phyloP scores from a whole-genome alignment of 2,329 filamentous ascomycete species.

The Ophidiomyces ophidiicola region DNA sequence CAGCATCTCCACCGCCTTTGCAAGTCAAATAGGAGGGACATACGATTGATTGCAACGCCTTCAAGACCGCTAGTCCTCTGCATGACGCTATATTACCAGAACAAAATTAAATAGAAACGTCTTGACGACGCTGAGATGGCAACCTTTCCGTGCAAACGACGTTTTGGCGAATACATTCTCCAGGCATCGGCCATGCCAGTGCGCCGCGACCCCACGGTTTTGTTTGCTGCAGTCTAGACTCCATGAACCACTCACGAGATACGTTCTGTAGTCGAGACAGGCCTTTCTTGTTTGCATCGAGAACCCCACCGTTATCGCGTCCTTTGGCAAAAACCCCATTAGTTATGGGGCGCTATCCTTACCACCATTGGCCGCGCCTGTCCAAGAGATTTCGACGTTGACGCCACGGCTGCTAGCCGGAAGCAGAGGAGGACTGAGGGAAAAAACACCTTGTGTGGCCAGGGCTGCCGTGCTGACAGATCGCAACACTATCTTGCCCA shows the following conservation, averaged over 20 bases:
- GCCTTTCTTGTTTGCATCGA: background rate
- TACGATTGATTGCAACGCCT: conserved; percentile 41
- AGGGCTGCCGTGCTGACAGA: no score
- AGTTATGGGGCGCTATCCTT: no score
- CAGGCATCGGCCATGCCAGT: background rate
- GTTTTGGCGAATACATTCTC: background rate
- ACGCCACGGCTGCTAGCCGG: no score
- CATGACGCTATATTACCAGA: conserved; percentile 1
- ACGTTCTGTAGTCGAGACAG: background rate
- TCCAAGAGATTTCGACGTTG: no score
- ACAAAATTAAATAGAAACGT: conserved; percentile 7
- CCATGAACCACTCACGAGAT: background rate
- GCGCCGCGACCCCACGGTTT: background rate
- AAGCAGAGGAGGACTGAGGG: no score
- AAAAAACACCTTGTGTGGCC: no score
- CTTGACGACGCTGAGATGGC: conserved; percentile 6
- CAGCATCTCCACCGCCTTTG: conserved; percentile 92
- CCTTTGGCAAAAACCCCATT: no score
- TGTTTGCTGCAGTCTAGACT: conserved; percentile 3
- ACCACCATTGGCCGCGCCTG: no score
- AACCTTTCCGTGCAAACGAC: background rate
- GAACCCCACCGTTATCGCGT: background rate
- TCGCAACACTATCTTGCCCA: no score
- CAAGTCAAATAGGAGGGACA: conserved; percentile 71
- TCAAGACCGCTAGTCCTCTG: background rate